A percentile compares a stretch with the other conserved stretches of the same genome.
Conservation (phyloP, 2,329 filamentous ascomycete species). For the Claviceps humidiphila region DNA sequence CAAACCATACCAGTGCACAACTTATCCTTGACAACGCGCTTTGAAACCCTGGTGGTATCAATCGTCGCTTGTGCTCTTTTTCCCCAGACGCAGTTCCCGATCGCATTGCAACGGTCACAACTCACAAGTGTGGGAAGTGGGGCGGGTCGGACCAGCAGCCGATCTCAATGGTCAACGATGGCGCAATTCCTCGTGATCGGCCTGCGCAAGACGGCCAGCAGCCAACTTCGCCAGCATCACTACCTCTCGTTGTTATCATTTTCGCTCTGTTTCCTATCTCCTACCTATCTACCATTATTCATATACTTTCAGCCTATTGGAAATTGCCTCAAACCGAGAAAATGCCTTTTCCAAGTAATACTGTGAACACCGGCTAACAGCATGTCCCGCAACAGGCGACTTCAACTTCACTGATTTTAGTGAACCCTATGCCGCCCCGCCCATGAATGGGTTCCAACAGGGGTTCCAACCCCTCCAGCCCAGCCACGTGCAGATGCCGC, state of each 20-base stretch:
- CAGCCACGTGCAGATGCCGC: constrained; percentile 25
- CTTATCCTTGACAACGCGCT: background rate
- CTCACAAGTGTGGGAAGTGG: constrained; percentile 13
- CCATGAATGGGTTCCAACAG: constrained; percentile 27
- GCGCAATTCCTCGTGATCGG: constrained; percentile 50
- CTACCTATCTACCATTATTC: background rate
- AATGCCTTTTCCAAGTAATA: background rate
- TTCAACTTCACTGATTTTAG: constrained; percentile 43
- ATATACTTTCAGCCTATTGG: background rate
- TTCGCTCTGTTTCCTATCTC: background rate
- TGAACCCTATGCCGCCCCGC: constrained; percentile 36
- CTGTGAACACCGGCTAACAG: constrained; percentile 3
- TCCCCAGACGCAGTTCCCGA: background rate
- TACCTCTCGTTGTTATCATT: background rate
- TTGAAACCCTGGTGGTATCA: too few species aligned
- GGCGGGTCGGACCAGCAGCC: constrained; percentile 9
- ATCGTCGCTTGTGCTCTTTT: background rate
- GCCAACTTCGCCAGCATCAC: background rate
- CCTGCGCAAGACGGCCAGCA: constrained; percentile 4
- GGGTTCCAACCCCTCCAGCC: constrained; percentile 41
- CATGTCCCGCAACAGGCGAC: constrained; percentile 38
- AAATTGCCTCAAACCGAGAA: background rate
- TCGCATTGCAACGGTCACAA: constrained; percentile 7
- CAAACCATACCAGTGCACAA: constrained; percentile 4
- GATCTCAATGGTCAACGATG: constrained; percentile 37